phyloP scores from a whole-genome alignment of 2,329 filamentous ascomycete species.

The Botrytis cinerea region DNA sequence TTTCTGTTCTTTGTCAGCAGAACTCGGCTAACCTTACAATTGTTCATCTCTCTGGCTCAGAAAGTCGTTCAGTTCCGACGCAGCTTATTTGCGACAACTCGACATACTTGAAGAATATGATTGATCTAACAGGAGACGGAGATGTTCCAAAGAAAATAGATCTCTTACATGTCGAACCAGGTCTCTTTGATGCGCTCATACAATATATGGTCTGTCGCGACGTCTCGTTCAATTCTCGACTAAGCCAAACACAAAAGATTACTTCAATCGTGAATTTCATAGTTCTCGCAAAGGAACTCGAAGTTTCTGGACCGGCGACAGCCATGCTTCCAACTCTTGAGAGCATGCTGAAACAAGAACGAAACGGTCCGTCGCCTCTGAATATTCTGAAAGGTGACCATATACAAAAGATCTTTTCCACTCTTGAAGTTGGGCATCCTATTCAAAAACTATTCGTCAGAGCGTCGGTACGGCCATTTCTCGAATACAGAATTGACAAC shows the following conservation, averaged over 20 bases:
- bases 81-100: conserved; percentile 17
- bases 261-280: conserved; percentile 11
- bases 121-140: background rate
- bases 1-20: background rate
- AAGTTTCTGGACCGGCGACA: background rate
- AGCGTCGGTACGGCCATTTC: conserved; percentile 5
- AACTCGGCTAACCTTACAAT: background rate
- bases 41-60: background rate
- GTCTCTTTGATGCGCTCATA: conserved; percentile 22
- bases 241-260: background rate
- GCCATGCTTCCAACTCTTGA: background rate
- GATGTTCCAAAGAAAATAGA: background rate
- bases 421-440: background rate
- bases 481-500: background rate
- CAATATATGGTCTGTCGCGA: conserved; percentile 21
- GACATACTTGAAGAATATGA: background rate
- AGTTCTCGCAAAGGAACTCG: background rate
- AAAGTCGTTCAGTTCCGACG: conserved; percentile 12
- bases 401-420: conserved; percentile 3
- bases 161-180: background rate
- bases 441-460: conserved; percentile 24
- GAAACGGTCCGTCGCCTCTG: background rate
- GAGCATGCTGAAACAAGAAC: conserved; percentile 16
- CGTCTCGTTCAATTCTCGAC: background rate
- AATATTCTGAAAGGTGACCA: conserved; percentile 9